phyloP scores from a whole-genome alignment of 345 rosid genomes.

The Pistacia integerrima region DNA sequence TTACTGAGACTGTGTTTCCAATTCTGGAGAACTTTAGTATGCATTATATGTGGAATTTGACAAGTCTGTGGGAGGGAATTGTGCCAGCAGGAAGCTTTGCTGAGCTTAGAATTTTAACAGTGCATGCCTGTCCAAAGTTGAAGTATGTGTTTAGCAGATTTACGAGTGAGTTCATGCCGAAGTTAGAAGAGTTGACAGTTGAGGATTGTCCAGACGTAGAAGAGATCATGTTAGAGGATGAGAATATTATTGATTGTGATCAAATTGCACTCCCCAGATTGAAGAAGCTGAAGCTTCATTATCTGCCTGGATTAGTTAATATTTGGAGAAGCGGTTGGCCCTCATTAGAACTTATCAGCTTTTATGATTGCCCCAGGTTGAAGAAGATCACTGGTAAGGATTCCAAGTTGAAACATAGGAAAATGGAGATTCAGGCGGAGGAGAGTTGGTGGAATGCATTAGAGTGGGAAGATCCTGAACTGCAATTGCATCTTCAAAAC shows the following conservation, averaged over 20 bases:
- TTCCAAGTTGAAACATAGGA: slow-evolving; percentile 3
- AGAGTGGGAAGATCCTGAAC: not conserved
- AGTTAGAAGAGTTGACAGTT: slow-evolving; percentile 21
- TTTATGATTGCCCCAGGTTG: slow-evolving; percentile 22
- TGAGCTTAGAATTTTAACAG: slow-evolving; percentile 6
- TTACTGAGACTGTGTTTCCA: not conserved
- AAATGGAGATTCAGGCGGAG: too few relatives aligned
- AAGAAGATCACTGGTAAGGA: slow-evolving; percentile 8
- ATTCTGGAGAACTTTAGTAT: slow-evolving; percentile 19
- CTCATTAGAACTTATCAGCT: slow-evolving; percentile 6
- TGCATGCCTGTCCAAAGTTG: slow-evolving; percentile 14
- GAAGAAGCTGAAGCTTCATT: too few relatives aligned
- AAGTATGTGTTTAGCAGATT: slow-evolving; percentile 12
- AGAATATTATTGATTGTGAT: not conserved
- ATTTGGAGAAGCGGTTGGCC: too few relatives aligned
- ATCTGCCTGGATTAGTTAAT: too few relatives aligned
- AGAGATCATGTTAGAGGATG: not conserved
- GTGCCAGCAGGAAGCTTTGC: slow-evolving; percentile 15
- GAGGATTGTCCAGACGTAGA: slow-evolving; percentile 18
- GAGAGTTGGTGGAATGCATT: slow-evolving; percentile 18
- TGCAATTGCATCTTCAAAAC: not conserved
- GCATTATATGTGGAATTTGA: slow-evolving; percentile 23
- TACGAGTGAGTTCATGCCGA: slow-evolving; percentile 1
- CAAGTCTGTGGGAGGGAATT: slow-evolving; percentile 6
- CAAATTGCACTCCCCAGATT: too few relatives aligned